phyloP scores from a whole-genome alignment of 495 filamentous ascomycete genomes.

The Neurospora hispaniola region DNA sequence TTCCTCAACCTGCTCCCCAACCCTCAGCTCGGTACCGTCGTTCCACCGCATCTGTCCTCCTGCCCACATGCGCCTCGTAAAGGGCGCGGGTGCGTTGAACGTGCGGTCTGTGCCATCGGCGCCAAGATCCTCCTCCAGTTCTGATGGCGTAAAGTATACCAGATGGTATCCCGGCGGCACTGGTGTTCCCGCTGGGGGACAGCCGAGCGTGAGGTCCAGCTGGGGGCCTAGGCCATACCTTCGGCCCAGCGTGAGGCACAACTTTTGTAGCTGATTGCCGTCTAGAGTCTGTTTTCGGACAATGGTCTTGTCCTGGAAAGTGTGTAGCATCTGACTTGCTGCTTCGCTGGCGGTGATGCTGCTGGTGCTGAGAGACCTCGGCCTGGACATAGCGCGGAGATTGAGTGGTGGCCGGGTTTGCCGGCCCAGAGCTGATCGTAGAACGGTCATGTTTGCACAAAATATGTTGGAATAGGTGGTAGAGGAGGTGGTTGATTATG shows the following conservation, averaged over 20 bases:
- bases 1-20: constrained; percentile 47
- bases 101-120: constrained; percentile 50
- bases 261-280: constrained; percentile 47
- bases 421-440: background rate
- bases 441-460: background rate
- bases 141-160: constrained; percentile 48
- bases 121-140: constrained; percentile 41
- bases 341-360: constrained; percentile 4
- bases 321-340: constrained; percentile 2
- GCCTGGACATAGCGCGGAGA: background rate
- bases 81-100: constrained; percentile 48
- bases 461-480: background rate
- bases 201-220: constrained; percentile 15
- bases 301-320: constrained; percentile 3
- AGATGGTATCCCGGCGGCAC: constrained; percentile 51
- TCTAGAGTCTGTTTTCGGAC: constrained; percentile 41
- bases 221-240: constrained; percentile 15
- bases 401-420: background rate
- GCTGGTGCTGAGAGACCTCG: background rate
- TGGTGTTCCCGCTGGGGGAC: constrained; percentile 25
- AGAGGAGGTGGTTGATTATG: background rate
- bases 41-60: constrained; percentile 48
- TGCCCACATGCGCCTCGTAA: constrained; percentile 61
- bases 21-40: constrained; percentile 3
- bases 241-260: constrained; percentile 43